A percentile compares a stretch with the other conserved stretches of the same genome.
Evolutionary conservation across 208 protist genomes (phyloP).

Genomic region (Leishmania braziliensis): DNA sequence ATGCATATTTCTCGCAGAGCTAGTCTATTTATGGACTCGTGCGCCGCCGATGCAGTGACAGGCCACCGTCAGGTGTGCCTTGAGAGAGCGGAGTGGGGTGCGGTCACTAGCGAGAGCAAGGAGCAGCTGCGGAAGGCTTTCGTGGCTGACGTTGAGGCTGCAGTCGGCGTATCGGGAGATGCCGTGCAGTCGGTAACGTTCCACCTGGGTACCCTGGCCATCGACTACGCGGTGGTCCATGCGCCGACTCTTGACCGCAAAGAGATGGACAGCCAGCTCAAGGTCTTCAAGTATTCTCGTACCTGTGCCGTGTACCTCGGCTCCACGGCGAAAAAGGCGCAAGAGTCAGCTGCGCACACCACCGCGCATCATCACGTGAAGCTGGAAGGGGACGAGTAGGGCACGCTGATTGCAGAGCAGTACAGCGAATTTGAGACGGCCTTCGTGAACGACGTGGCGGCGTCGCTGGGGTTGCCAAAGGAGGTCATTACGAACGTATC

Average conservation of each 20-base stretch:
- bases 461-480: neutral
- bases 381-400: constrained; percentile 30
- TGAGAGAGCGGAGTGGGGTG: constrained; percentile 42
- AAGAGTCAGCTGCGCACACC: neutral
- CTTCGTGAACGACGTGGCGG: constrained; percentile 25
- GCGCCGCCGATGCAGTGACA: constrained; percentile 8
- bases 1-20: neutral
- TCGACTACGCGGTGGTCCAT: constrained; percentile 32
- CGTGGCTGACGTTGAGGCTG: constrained; percentile 24
- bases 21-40: neutral
- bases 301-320: constrained; percentile 47
- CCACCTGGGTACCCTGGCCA: constrained; percentile 28
- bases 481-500: constrained; percentile 15
- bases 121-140: constrained; percentile 31
- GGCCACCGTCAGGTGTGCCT: constrained; percentile 49
- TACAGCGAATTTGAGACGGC: constrained; percentile 1
- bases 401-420: neutral
- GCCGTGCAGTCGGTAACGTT: constrained; percentile 29
- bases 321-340: neutral
- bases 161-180: constrained; percentile 18
- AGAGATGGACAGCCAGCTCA: constrained; percentile 26
- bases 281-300: constrained; percentile 26
- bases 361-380: constrained; percentile 37
- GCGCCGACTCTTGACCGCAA: constrained; percentile 1
- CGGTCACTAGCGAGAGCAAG: constrained; percentile 16